Evolutionary conservation across 2,329 filamentous ascomycete genomes (phyloP), one percentile per base, ranked within the genome.

Genomic region (Exophiala bonariae): DNA sequence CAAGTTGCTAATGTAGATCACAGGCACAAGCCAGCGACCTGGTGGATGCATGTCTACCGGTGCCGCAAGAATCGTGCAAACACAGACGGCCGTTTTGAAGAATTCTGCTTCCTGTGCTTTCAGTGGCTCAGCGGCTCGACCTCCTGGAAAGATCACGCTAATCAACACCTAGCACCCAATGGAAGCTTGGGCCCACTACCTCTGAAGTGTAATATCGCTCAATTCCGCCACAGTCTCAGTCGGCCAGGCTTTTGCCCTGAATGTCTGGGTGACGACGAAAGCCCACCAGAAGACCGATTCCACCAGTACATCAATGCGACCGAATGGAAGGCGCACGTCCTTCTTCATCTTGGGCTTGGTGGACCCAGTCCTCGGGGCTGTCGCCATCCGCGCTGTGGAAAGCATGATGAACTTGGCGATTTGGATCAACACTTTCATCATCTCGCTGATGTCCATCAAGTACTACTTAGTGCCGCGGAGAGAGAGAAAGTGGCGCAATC

Each of bases 81-180:
- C 11, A 13, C 31, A 20, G 23, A 17, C n/a, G 22, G 33, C 10
- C 11, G 19, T 9, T 30, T 43, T 33, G 30, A 20, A 30, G 31
- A 48, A 36, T 39, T 44, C 30, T 47, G 11, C 23, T 26, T 47
- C 28, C 20, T 40, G 23, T 46, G 34, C 26, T 46, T 39, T 17
- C 11, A 16, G 26, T 47, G 37, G 44, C 35, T 33, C 26, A 19
- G 30, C 16, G 38, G 34, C 14, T 20, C 10, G 3, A 22, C 10
- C 14, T 26, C 28, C 4, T 47, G 37, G 44, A 22, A 40, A 13
- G 10, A 31, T 4, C 35, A 46, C 23, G 26, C 26, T 3, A 7
- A 10, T 36, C 4, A n/a, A 3, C 16, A 36, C 17, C 33, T 36
- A 10, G 10, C 4, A 36, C 16, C 11, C 13, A 3, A 32, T 11